A percentile compares a stretch with the other conserved stretches of the same genome.
phyloP scores from a whole-genome alignment of 2,329 filamentous ascomycete species.

The Fusarium piperis region DNA sequence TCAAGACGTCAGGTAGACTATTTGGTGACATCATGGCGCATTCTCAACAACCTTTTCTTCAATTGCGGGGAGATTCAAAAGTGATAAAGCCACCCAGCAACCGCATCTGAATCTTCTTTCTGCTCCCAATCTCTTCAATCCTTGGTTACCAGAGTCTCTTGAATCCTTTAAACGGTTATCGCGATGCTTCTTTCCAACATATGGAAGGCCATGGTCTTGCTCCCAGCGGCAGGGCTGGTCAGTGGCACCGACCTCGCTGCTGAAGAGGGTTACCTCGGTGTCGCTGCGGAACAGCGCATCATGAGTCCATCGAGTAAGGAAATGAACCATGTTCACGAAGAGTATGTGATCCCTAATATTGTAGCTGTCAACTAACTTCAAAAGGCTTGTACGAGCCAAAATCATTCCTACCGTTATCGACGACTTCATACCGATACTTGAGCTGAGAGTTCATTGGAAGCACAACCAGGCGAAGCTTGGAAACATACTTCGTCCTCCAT shows the following conservation, averaged over 20 bases:
- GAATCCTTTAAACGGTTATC: too few relatives aligned
- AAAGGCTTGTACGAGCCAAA: conserved; percentile 14
- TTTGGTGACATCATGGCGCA: conserved; percentile 26
- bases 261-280: neutral
- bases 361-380: rapidly evolving
- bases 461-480: conserved; percentile 22
- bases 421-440: conserved; percentile 27
- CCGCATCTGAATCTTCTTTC: neutral
- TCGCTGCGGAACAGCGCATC: neutral
- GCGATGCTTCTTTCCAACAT: neutral
- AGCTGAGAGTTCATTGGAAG: conserved; percentile 25
- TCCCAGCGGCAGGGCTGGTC: neutral
- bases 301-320: neutral
- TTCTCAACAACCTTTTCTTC: neutral
- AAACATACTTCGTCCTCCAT: conserved; percentile 16
- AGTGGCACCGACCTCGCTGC: neutral
- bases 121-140: neutral
- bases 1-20: conserved; percentile 11
- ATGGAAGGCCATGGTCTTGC: neutral
- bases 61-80: conserved; percentile 11
- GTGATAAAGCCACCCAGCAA: neutral
- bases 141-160: neutral
- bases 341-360: neutral
- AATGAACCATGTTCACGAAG: conserved; percentile 11
- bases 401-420: conserved; percentile 35